Conservation (phyloP, 2,329 filamentous ascomycete species). For the Aspergillus vadensis region DNA sequence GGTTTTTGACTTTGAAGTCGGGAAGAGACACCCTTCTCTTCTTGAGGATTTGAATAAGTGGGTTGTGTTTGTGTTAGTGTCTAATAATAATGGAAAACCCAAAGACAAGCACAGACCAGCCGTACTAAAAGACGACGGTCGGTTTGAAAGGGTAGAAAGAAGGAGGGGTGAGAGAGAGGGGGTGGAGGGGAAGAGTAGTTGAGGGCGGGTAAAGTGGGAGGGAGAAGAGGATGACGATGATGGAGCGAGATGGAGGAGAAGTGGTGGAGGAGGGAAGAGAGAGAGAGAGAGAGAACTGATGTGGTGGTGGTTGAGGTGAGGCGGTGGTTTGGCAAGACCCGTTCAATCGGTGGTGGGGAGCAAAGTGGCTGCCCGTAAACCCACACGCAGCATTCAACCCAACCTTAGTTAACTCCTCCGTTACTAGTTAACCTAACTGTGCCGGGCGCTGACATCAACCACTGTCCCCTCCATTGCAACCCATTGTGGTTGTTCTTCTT, state of each 20-base stretch:
- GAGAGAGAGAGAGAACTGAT: background rate
- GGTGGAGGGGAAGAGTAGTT: background rate
- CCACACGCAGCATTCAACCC: conserved; percentile 11
- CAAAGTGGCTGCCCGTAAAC: conserved; percentile 21
- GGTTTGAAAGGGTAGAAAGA: conserved; percentile 17
- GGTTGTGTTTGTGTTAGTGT: conserved; percentile 8
- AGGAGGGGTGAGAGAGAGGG: conserved; percentile 7
- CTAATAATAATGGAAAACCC: conserved; percentile 15
- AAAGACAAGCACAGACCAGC: conserved; percentile 21
- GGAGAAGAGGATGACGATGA: conserved; percentile 17
- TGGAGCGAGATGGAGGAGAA: conserved; percentile 13
- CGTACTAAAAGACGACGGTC: conserved; percentile 14
- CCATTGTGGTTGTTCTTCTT: background rate
- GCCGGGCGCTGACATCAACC: conserved; percentile 26
- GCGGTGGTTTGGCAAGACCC: conserved; percentile 26
- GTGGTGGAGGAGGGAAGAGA: background rate
- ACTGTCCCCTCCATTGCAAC: conserved; percentile 7
- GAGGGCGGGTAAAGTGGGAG: conserved; percentile 13
- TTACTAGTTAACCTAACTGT: background rate
- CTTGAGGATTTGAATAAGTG: conserved; percentile 11
- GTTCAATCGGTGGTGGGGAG: conserved; percentile 21
- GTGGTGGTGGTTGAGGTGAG: conserved; percentile 18
- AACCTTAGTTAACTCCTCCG: conserved; percentile 6
- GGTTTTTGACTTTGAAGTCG: background rate
- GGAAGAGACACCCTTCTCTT: conserved; percentile 12